A percentile compares a stretch with the other conserved stretches of the same genome.
phyloP scores from a whole-genome alignment of 306 rosid genomes.

The Cicer pinnatifidum region DNA sequence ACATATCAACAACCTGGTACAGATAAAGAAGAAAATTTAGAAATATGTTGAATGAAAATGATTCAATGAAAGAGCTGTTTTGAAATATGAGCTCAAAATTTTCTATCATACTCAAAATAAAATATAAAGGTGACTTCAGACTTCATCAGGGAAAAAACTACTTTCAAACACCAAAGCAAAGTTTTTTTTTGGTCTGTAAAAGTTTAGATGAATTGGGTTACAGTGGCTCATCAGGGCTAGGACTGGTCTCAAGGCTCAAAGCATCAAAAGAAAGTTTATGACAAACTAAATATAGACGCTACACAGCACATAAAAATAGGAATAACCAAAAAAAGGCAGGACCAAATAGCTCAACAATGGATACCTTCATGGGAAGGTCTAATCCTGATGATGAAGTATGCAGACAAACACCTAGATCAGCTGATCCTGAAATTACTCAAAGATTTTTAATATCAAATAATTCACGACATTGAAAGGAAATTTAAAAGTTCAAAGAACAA shows the following conservation, averaged over 20 bases:
- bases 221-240: no score
- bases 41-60: constrained; percentile 16
- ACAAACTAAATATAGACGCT: constrained; percentile 12
- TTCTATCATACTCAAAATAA: constrained; percentile 24
- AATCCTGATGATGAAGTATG: constrained; percentile 97
- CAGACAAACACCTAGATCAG: constrained; percentile 90
- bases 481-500: constrained; percentile 29
- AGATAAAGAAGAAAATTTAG: constrained; percentile 28
- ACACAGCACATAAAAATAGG: background rate
- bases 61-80: background rate
- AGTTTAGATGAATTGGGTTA: no score
- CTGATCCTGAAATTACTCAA: constrained; percentile 72
- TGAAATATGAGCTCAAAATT: constrained; percentile 16
- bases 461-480: constrained; percentile 12
- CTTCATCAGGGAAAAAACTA: constrained; percentile 7
- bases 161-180: constrained; percentile 2
- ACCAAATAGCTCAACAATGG: background rate
- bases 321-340: no score
- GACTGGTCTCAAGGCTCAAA: no score
- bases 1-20: constrained; percentile 92
- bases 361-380: constrained; percentile 99
- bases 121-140: constrained; percentile 1
- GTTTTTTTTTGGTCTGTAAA: background rate
- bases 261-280: background rate
- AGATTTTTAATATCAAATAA: constrained; percentile 31